Evolutionary conservation across 805 yeast species (phyloP).

Genomic region (Ogataea henricii): DNA sequence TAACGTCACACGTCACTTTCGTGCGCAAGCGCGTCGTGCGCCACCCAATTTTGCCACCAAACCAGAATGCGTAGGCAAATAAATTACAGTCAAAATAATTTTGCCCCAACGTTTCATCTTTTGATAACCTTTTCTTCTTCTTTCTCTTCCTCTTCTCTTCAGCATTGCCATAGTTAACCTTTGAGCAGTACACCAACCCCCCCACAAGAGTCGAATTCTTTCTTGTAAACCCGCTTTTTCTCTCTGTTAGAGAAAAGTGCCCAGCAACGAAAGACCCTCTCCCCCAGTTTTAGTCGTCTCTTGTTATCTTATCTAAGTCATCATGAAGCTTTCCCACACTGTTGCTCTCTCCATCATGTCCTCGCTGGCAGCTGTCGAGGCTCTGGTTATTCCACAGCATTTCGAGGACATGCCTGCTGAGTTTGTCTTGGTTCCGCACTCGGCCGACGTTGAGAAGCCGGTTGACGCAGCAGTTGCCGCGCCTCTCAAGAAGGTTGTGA

Average conservation of each 20-base stretch:
- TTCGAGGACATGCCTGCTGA: conserved; percentile 24
- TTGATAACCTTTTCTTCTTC: background rate
- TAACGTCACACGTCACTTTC: conserved; percentile 4
- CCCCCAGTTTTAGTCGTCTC: background rate
- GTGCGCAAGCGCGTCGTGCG: conserved; percentile 3
- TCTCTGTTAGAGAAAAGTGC: background rate
- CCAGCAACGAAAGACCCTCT: background rate
- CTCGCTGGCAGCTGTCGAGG: conserved; percentile 39
- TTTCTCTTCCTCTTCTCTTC: background rate
- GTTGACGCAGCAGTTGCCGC: no score
- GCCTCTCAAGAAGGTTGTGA: no score
- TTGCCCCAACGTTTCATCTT: conserved; percentile 6
- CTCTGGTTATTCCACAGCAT: conserved; percentile 60
- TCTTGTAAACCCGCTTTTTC: background rate
- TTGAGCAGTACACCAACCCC: conserved; percentile 5
- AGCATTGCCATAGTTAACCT: background rate
- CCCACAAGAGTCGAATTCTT: background rate
- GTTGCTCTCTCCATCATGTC: conserved; percentile 30
- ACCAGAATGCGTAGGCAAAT: background rate
- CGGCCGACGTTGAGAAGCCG: background rate
- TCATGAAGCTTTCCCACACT: conserved; percentile 21
- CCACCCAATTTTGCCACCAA: conserved; percentile 5
- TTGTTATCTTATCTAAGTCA: conserved; percentile 6
- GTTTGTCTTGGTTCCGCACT: conserved; percentile 16
- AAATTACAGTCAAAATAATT: background rate